Evolutionary conservation across 192 early-diverging fungal species (phyloP).

Genomic region (Backusella australiensis): DNA sequence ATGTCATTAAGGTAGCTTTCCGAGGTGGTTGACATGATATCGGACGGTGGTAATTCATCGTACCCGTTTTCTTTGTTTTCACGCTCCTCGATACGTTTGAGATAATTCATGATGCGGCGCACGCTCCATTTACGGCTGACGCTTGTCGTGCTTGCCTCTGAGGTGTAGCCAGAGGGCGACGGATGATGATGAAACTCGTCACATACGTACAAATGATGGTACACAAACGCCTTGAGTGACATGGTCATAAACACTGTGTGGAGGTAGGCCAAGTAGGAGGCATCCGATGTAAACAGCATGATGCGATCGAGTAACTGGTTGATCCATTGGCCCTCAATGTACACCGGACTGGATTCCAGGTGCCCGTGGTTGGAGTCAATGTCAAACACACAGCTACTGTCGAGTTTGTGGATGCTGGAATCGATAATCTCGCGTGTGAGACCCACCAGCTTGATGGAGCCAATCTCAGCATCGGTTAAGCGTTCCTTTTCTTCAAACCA

Average conservation of each 20-base stretch:
- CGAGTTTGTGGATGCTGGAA: slow-evolving; percentile 24
- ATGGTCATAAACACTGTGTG: slow-evolving; percentile 36
- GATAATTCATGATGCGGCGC: slow-evolving; percentile 30
- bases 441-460: slow-evolving; percentile 26
- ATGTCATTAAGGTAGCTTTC: neutral
- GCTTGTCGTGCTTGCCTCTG: neutral
- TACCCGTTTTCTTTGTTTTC: slow-evolving; percentile 1
- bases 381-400: slow-evolving; percentile 34
- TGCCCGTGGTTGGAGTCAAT: slow-evolving; percentile 20
- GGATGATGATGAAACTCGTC: slow-evolving; percentile 14
- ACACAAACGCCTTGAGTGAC: slow-evolving; percentile 30
- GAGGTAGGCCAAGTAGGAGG: slow-evolving; percentile 30
- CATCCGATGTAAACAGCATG: slow-evolving; percentile 27
- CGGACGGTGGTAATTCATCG: neutral
- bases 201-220: slow-evolving; percentile 28
- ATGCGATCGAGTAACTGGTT: slow-evolving; percentile 23
- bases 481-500: slow-evolving; percentile 21
- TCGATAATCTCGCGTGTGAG: slow-evolving; percentile 22
- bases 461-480: slow-evolving; percentile 20
- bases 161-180: too few relatives aligned
- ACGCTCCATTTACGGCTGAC: slow-evolving; percentile 31
- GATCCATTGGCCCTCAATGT: slow-evolving; percentile 37
- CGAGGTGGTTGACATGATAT: neutral
- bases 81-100: slow-evolving; percentile 22
- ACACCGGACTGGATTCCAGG: slow-evolving; percentile 28